Evolutionary conservation across 2,329 filamentous ascomycete genomes (phyloP).

Genomic region (Daldinia eschscholtzii): DNA sequence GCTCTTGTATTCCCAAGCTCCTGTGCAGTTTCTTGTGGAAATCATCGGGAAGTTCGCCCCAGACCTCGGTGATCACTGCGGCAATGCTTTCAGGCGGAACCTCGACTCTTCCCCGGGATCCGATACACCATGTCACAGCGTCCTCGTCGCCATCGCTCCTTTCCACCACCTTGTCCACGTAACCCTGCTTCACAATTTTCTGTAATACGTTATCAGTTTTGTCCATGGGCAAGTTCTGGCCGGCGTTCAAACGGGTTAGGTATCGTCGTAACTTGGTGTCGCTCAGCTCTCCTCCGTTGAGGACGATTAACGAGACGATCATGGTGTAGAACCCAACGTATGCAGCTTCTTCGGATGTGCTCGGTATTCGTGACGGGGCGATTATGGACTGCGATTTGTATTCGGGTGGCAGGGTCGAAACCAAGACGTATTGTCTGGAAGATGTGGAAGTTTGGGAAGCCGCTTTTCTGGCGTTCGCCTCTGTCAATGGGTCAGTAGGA

Average conservation of each 20-base stretch:
- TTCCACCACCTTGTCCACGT: constrained; percentile 81
- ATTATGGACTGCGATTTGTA: constrained; percentile 78
- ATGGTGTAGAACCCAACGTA: constrained; percentile 87
- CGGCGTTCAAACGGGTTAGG: constrained; percentile 79
- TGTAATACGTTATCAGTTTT: constrained; percentile 81
- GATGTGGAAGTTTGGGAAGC: constrained; percentile 64
- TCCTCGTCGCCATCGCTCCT: constrained; percentile 76
- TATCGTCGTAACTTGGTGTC: constrained; percentile 84
- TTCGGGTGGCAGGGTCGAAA: constrained; percentile 75
- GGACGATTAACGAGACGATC: constrained; percentile 79
- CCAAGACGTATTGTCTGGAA: constrained; percentile 82
- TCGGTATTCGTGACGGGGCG: constrained; percentile 74
- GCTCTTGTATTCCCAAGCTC: constrained; percentile 68
- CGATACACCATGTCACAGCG: constrained; percentile 83
- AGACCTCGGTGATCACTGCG: constrained; percentile 74
- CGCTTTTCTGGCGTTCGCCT: constrained; percentile 55
- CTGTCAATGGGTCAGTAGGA: constrained; percentile 43
- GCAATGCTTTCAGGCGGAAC: constrained; percentile 82
- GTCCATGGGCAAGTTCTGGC: constrained; percentile 78
- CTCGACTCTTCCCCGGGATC: constrained; percentile 87
- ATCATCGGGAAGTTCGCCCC: constrained; percentile 65
- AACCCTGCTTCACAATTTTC: constrained; percentile 83
- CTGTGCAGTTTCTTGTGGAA: constrained; percentile 70
- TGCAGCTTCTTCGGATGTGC: constrained; percentile 76
- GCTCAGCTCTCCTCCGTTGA: constrained; percentile 78